A percentile compares a stretch with the other conserved stretches of the same genome.
phyloP scores from a whole-genome alignment of 2,329 filamentous ascomycete species.

The Xylogone sp. region DNA sequence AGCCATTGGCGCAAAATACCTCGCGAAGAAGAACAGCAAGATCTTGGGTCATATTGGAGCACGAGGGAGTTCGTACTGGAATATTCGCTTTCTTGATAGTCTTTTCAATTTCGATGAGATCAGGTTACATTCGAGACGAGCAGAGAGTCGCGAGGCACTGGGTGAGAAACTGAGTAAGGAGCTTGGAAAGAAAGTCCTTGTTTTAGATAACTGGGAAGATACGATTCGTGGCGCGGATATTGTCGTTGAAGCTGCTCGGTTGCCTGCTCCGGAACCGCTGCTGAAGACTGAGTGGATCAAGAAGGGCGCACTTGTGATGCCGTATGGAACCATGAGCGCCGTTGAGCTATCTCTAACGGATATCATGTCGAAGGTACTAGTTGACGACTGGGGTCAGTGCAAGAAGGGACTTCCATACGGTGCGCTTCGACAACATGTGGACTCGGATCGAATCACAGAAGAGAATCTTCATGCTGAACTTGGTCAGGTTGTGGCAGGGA shows the following conservation, averaged over 20 bases:
- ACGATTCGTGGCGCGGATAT: constrained; percentile 1
- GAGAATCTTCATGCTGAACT: constrained; percentile 2
- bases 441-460: not conserved
- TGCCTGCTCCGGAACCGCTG: not conserved
- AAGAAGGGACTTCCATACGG: constrained; percentile 2
- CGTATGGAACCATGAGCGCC: not conserved
- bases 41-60: constrained; percentile 1
- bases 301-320: constrained; percentile 1
- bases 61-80: constrained; percentile 1
- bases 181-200: not conserved
- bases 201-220: constrained; percentile 2
- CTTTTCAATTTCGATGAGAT: constrained; percentile 1
- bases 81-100: constrained; percentile 1
- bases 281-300: constrained; percentile 3
- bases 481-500: not conserved
- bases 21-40: constrained; percentile 1
- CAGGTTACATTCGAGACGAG: not conserved
- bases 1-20: constrained; percentile 1
- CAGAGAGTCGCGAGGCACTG: not conserved
- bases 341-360: constrained; percentile 1
- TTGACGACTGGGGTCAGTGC: constrained; percentile 2
- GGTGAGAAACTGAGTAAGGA: not conserved
- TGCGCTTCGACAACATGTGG: not conserved
- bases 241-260: not conserved
- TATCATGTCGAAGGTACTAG: constrained; percentile 1